Conservation (phyloP, 2,329 filamentous ascomycete species). For the Leptographium wingfieldii region DNA sequence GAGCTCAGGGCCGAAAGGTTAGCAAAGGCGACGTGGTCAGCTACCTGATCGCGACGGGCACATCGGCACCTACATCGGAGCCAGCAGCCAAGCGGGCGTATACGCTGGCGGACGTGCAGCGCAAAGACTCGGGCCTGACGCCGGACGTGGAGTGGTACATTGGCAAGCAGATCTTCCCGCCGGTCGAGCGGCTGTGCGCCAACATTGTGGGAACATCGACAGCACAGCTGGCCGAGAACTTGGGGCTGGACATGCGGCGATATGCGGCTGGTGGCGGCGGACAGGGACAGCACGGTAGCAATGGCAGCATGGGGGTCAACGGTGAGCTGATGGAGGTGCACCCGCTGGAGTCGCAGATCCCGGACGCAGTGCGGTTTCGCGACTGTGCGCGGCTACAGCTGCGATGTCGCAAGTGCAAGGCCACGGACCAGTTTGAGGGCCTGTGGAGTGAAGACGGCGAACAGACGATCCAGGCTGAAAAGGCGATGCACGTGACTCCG, state of each 20-base stretch:
- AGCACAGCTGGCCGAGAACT: conserved; percentile 77
- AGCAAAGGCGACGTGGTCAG: conserved; percentile 93
- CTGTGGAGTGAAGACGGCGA: conserved; percentile 28
- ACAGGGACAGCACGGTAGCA: conserved; percentile 27
- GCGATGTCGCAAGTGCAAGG: conserved; percentile 70
- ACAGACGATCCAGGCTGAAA: conserved; percentile 6
- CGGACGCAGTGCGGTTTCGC: conserved; percentile 79
- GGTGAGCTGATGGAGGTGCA: conserved; percentile 52
- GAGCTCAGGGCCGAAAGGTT: conserved; percentile 74
- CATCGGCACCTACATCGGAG: conserved; percentile 38
- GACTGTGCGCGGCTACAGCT: conserved; percentile 65
- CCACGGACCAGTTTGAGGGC: conserved; percentile 62
- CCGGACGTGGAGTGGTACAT: conserved; percentile 98
- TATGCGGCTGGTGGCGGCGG: conserved; percentile 44
- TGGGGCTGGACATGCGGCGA: conserved; percentile 80
- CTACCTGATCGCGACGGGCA: conserved; percentile 69
- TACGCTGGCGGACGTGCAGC: conserved; percentile 72
- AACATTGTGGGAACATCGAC: conserved; percentile 91
- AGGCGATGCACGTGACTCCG: conserved; percentile 42
- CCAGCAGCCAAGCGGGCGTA: conserved; percentile 79
- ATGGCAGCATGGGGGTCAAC: conserved; percentile 25
- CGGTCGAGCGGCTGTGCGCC: conserved; percentile 92
- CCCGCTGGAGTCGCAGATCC: conserved; percentile 86
- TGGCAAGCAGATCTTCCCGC: conserved; percentile 95
- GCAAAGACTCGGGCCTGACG: conserved; percentile 59